Percentiles rank a stretch among this genome's conserved stretches.
phyloP scores from a whole-genome alignment of 129 eudicot genomes.

The sunflower (Helianthus annuus) region DNA sequence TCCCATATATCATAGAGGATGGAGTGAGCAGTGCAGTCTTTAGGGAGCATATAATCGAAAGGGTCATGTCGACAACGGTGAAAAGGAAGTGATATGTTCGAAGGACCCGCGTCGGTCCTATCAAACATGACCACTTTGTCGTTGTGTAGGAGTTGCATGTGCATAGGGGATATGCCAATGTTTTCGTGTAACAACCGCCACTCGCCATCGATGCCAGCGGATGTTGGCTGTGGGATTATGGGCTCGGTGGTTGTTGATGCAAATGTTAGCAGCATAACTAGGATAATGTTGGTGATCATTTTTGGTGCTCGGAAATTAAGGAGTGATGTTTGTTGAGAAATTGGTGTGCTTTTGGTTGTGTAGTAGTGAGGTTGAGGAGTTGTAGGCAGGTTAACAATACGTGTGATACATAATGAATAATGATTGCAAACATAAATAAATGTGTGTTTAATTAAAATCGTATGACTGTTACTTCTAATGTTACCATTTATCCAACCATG shows the following conservation, averaged over 20 bases:
- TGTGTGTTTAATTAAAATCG: not conserved
- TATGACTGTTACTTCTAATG: not conserved
- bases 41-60: conserved; percentile 44
- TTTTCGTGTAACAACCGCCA: conserved; percentile 59
- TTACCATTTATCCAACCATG: conserved; percentile 13
- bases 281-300: conserved; percentile 39
- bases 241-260: conserved; percentile 27
- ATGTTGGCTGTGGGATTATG: conserved; percentile 27
- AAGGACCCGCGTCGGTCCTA: conserved; percentile 72
- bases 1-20: conserved; percentile 47
- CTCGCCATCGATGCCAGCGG: conserved; percentile 43
- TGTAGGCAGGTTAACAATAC: conserved; percentile 24
- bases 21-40: conserved; percentile 86
- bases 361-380: conserved; percentile 32
- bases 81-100: conserved; percentile 65
- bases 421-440: not conserved
- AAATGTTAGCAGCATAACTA: conserved; percentile 24
- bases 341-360: conserved; percentile 38
- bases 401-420: conserved; percentile 21
- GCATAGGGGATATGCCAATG: conserved; percentile 82
- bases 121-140: conserved; percentile 84
- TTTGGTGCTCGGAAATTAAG: conserved; percentile 12
- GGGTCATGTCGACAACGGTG: conserved; percentile 60
- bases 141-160: conserved; percentile 80
- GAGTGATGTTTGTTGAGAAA: conserved; percentile 26